Evolutionary conservation across 768 basidiomycete genomes (phyloP), one percentile per base, ranked within the genome.

Genomic region (Pseudohyphozyma bogoriensis): DNA sequence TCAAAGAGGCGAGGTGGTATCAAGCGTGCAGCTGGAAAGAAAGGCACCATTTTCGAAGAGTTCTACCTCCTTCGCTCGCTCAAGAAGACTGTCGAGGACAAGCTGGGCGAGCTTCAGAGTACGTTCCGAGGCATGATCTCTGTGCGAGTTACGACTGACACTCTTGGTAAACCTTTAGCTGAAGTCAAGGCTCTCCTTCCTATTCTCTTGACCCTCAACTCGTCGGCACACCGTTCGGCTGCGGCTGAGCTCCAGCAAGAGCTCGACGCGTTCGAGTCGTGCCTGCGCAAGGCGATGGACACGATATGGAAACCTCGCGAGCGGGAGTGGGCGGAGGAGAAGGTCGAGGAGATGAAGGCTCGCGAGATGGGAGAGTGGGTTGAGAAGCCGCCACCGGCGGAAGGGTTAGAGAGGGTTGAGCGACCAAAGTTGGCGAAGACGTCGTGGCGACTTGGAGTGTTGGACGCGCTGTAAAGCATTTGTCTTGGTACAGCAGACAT

Each of bases 1-100:
- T 87, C 88, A 8, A 88, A 86, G 71, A 78, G 88, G 46, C 92
- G 93, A 71, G 79, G 84, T 71, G 87, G 88, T 64, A 80, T 88
- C 51, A 95, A 93, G 72, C 78, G 63, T 46, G 65, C 85, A 9
- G 87, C 86, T 1, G 92, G 95, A 2, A 76, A 85, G 57, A 96
- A 92, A 71, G 95, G 95, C 11, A 95, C 91, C 0, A 85, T 92
- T 0, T 91, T 93, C 69, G 95, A 97, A 73, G 91, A 95, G 75
- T 88, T 89, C 68, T 96, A 97, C 69, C 79, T 97, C 8, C 79
- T 99, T 42, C 83, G 79, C 57, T 91, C 89, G 4, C 74, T 93
- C 60, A 79, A 81, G 9, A 90, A 95, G 70, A 78, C 95, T 4
- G 81, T 82, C 22, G 77, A 67, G 46, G 29, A 18, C 33, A 58